Conservation (phyloP, 768 basidiomycete species). For the Sarcodon aspratus region DNA sequence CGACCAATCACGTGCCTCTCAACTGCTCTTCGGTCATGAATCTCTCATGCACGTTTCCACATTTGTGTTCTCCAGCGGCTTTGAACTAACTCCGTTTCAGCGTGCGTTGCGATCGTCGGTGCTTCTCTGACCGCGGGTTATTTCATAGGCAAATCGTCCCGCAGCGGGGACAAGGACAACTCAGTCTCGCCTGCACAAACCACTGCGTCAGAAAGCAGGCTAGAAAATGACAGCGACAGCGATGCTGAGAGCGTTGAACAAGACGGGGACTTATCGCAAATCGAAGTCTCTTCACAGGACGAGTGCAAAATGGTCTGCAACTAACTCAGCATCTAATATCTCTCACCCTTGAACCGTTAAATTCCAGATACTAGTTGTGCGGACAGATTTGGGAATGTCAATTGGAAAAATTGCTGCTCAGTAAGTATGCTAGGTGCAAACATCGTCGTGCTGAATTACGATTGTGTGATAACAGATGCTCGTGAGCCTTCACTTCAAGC, state of each 20-base stretch:
- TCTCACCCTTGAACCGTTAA: neutral
- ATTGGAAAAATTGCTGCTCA: slow-evolving; percentile 65
- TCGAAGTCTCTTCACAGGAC: slow-evolving; percentile 45
- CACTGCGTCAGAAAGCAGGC: neutral
- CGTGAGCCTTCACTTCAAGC: slow-evolving; percentile 8
- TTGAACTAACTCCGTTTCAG: neutral
- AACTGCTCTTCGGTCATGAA: neutral
- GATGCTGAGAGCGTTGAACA: slow-evolving; percentile 28
- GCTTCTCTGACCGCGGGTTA: neutral
- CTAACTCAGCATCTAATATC: neutral
- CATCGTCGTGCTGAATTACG: neutral
- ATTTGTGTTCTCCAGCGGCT: too few species aligned
- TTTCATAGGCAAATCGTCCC: slow-evolving; percentile 1
- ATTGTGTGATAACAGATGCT: slow-evolving; percentile 13
- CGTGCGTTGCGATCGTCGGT: neutral
- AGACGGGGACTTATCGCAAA: slow-evolving; percentile 53
- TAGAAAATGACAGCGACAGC: slow-evolving; percentile 10
- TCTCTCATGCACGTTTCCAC: neutral
- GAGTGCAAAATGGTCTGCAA: slow-evolving; percentile 61
- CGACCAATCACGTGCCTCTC: too few species aligned
- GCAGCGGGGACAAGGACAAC: neutral
- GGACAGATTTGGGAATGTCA: slow-evolving; percentile 52
- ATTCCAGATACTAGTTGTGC: slow-evolving; percentile 44
- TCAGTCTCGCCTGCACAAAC: neutral
- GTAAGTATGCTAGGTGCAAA: slow-evolving; percentile 30